Evolutionary conservation across 2,329 filamentous ascomycete genomes (phyloP).

Genomic region (Coniella lustricola): DNA sequence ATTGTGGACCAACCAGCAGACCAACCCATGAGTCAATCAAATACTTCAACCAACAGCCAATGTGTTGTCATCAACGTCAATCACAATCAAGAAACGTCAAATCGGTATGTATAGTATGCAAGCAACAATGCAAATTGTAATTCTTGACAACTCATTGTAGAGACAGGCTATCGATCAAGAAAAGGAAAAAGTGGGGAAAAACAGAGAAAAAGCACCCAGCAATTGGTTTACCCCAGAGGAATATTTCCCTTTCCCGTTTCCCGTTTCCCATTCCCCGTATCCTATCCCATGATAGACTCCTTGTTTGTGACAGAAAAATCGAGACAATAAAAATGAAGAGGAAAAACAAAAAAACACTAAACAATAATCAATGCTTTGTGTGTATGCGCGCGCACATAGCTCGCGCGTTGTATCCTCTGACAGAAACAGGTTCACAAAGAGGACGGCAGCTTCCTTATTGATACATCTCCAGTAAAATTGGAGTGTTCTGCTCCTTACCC

Average conservation of each 20-base stretch:
- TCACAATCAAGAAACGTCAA: not conserved
- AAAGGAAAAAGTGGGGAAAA: no score
- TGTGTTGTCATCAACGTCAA: not conserved
- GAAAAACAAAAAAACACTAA: slow-evolving; percentile 8
- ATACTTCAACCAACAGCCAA: no score
- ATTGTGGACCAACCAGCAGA: no score
- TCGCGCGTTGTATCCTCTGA: not conserved
- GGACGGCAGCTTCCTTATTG: no score
- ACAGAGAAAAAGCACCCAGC: slow-evolving; percentile 1
- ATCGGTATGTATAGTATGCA: no score
- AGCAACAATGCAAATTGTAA: not conserved
- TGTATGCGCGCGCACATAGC: not conserved
- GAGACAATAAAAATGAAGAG: not conserved
- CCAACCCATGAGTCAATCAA: no score
- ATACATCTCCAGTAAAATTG: no score
- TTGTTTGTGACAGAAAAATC: not conserved
- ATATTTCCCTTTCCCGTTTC: not conserved
- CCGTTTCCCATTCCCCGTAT: not conserved
- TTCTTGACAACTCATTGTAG: no score
- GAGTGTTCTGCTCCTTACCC: no score
- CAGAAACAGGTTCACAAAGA: no score
- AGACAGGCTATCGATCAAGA: not conserved
- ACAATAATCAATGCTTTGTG: slow-evolving; percentile 14
- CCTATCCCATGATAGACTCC: not conserved
- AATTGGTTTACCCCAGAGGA: no score